A percentile compares a stretch with the other conserved stretches of the same genome.
These are phyloP conservation scores for Cryptococcus sp. DNA, from an alignment of 1,284 basidiomycete species.

Conservation along the genomic window DNA sequence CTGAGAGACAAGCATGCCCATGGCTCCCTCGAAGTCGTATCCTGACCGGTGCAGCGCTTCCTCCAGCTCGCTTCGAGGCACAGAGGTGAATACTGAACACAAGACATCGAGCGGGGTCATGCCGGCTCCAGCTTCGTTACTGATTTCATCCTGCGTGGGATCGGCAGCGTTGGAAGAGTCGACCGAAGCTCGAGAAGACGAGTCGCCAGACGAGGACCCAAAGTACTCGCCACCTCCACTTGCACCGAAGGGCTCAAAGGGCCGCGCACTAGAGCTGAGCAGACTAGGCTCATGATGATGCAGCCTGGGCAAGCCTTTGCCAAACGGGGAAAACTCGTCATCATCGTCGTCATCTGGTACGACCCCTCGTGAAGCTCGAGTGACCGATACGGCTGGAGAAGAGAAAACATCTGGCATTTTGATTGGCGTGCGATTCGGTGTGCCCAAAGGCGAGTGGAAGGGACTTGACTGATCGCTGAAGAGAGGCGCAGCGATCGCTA, in stretches of 20 bases:
- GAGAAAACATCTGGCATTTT: conserved; percentile 45
- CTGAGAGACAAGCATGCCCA: conserved; percentile 86
- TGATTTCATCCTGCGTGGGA: conserved; percentile 27
- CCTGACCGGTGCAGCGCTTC: conserved; percentile 83
- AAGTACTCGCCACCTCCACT: conserved; percentile 3
- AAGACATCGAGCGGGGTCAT: conserved; percentile 98
- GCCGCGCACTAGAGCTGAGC: conserved; percentile 40
- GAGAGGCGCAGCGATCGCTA: conserved; percentile 83
- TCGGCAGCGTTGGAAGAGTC: conserved; percentile 37
- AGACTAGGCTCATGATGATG: conserved; percentile 26
- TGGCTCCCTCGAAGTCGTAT: conserved; percentile 92
- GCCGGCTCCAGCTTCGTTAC: conserved; percentile 59
- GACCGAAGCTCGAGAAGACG: conserved; percentile 5
- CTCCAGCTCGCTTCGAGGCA: conserved; percentile 87
- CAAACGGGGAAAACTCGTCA: conserved; percentile 62
- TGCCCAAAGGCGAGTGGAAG: conserved; percentile 55
- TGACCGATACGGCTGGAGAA: conserved; percentile 26
- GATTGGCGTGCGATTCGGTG: conserved; percentile 34
- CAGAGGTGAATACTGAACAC: conserved; percentile 83
- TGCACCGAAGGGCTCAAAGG: conserved; percentile 42
- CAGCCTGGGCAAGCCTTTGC: conserved; percentile 38
- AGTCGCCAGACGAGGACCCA: conserved; percentile 7
- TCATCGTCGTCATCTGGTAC: conserved; percentile 56
- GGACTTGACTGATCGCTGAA: conserved; percentile 67
- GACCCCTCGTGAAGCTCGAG: conserved; percentile 30